These are phyloP conservation scores for Paragyromitra xinjiangensis DNA, from an alignment of 495 filamentous ascomycete species.

Conservation along the genomic window DNA sequence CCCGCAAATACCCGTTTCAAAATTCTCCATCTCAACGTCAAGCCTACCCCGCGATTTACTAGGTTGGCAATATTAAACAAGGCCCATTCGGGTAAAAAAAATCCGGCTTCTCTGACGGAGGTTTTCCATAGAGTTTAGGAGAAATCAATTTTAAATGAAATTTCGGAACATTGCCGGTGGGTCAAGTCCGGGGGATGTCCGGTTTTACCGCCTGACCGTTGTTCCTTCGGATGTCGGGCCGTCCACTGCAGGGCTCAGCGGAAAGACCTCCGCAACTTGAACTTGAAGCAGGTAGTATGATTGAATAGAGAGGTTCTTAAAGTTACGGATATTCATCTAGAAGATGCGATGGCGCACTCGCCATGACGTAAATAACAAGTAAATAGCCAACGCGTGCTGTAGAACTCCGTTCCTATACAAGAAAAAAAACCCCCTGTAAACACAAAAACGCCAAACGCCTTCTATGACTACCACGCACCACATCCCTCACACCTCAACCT, in stretches of 20 bases:
- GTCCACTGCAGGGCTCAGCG: slow-evolving; percentile 4
- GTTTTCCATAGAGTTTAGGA: background rate
- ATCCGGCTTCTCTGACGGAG: background rate
- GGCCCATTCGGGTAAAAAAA: slow-evolving; percentile 32
- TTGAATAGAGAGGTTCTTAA: no score
- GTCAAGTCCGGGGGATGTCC: background rate
- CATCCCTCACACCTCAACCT: background rate
- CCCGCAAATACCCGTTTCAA: slow-evolving; percentile 8
- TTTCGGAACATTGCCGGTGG: slow-evolving; percentile 13
- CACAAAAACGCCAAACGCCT: background rate
- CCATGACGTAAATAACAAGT: no score
- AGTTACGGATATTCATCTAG: no score
- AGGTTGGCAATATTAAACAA: background rate
- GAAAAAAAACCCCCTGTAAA: background rate
- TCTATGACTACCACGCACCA: background rate
- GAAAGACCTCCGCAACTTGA: slow-evolving; percentile 5
- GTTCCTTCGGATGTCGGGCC: slow-evolving; percentile 38
- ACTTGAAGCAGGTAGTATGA: background rate
- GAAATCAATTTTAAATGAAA: slow-evolving; percentile 28
- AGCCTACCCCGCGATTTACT: slow-evolving; percentile 29
- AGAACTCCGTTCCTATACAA: no score
- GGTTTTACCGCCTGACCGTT: slow-evolving; percentile 33
- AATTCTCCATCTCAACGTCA: background rate
- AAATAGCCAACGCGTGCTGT: no score
- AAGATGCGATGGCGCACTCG: no score